A percentile compares a stretch with the other conserved stretches of the same genome.
phyloP scores from a whole-genome alignment of 768 basidiomycete species.

The Lactarius trivialis region DNA sequence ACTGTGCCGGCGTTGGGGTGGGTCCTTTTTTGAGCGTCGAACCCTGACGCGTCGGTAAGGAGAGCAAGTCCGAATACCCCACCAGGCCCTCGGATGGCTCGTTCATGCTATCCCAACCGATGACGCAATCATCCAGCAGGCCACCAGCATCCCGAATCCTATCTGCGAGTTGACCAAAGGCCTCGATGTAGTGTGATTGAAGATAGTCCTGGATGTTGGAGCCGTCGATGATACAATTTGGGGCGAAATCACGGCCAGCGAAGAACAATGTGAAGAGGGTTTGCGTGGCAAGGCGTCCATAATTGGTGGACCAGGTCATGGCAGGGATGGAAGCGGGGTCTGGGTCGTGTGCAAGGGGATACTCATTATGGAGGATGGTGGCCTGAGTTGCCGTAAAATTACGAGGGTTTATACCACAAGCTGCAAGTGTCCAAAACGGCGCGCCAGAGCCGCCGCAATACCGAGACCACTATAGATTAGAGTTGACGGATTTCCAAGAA shows the following conservation, averaged over 20 bases:
- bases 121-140: constrained; percentile 77
- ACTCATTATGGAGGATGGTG: constrained; percentile 86
- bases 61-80: constrained; percentile 59
- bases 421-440: constrained; percentile 86
- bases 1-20: constrained; percentile 78
- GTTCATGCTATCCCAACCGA: constrained; percentile 97
- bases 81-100: constrained; percentile 87
- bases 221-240: constrained; percentile 86
- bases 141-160: constrained; percentile 67
- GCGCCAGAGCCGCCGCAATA: constrained; percentile 94
- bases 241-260: constrained; percentile 83
- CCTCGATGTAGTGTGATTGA: constrained; percentile 67
- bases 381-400: constrained; percentile 81
- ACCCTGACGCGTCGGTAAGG: constrained; percentile 59
- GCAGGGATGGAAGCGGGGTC: constrained; percentile 74
- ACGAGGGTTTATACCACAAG: constrained; percentile 84
- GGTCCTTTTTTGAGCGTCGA: constrained; percentile 81
- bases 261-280: constrained; percentile 95
- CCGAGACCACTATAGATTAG: constrained; percentile 71
- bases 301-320: constrained; percentile 98
- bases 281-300: constrained; percentile 79
- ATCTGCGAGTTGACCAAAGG: constrained; percentile 71
- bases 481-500: neutral
- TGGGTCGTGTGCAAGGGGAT: constrained; percentile 53
- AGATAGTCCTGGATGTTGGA: constrained; percentile 88